Conservation (phyloP, 225 moss, liverwort and hornwort species). For the Takakia lepidozioides region DNA sequence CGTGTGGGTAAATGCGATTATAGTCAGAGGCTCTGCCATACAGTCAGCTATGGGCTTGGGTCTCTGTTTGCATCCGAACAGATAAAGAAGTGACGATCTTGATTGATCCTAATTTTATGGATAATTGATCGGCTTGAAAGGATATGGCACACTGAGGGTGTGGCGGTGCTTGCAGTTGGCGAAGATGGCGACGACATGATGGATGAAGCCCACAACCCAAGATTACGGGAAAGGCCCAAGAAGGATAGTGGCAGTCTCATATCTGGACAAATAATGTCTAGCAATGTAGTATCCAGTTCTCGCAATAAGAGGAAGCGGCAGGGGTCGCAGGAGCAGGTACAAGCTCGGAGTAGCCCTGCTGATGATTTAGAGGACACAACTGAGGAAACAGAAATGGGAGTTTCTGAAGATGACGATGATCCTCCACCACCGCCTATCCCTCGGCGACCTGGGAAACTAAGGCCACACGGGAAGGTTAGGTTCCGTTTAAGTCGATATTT, state of each 20-base stretch:
- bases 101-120: too few species aligned
- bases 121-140: too few species aligned
- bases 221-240: conserved; percentile 76
- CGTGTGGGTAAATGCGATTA: too few species aligned
- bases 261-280: conserved; percentile 27
- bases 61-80: too few species aligned
- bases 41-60: too few species aligned
- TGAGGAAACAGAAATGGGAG: conserved; percentile 78
- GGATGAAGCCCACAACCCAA: conserved; percentile 78
- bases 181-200: conserved; percentile 84
- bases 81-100: too few species aligned
- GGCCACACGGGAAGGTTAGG: conserved; percentile 79
- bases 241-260: conserved; percentile 40
- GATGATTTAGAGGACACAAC: conserved; percentile 85
- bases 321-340: conserved; percentile 66
- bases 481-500: too few species aligned
- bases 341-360: conserved; percentile 44
- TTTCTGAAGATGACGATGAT: conserved; percentile 86
- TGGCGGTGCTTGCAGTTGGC: too few species aligned
- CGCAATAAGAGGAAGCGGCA: conserved; percentile 87
- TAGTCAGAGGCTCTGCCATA: too few species aligned
- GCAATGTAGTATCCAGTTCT: conserved; percentile 40
- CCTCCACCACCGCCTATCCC: conserved; percentile 82
- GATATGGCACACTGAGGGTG: too few species aligned
- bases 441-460: conserved; percentile 56